phyloP scores from a whole-genome alignment of 306 rosid species.

The cucumber (Cucumis sativus) region DNA sequence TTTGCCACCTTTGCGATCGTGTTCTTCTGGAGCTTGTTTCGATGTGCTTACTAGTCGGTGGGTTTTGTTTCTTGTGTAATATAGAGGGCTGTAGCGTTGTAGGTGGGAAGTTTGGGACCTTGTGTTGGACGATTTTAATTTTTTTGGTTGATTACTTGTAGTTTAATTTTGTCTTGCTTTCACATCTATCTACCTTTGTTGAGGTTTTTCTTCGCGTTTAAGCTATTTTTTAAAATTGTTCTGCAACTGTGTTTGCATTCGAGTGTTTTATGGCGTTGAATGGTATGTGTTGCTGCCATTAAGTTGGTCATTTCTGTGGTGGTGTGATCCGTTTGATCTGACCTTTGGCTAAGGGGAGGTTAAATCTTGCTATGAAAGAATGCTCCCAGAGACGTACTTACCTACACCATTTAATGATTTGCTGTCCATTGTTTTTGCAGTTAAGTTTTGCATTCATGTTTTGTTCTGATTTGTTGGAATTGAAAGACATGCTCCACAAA shows the following conservation, averaged over 20 bases:
- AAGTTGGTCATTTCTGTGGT: neutral
- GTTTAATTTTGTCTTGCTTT: neutral
- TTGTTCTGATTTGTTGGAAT: neutral
- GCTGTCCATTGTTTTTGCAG: neutral
- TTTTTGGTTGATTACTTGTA: neutral
- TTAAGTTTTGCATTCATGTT: neutral
- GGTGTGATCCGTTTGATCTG: too few relatives aligned
- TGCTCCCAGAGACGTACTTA: neutral
- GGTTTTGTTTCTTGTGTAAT: neutral
- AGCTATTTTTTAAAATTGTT: neutral
- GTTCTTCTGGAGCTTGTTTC: neutral
- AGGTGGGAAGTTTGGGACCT: neutral
- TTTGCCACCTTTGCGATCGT: neutral
- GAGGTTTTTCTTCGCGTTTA: neutral
- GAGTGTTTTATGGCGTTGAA: neutral
- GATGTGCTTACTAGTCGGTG: neutral
- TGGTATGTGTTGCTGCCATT: neutral
- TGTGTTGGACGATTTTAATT: neutral
- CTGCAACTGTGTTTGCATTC: neutral
- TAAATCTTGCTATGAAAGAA: neutral
- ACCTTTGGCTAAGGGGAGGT: neutral
- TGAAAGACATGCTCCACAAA: neutral
- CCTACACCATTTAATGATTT: neutral
- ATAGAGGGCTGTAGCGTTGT: neutral
- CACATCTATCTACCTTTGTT: neutral